phyloP scores from a whole-genome alignment of 1,139 yeast genomes.

The Hemisphaericaspora subhashii region DNA sequence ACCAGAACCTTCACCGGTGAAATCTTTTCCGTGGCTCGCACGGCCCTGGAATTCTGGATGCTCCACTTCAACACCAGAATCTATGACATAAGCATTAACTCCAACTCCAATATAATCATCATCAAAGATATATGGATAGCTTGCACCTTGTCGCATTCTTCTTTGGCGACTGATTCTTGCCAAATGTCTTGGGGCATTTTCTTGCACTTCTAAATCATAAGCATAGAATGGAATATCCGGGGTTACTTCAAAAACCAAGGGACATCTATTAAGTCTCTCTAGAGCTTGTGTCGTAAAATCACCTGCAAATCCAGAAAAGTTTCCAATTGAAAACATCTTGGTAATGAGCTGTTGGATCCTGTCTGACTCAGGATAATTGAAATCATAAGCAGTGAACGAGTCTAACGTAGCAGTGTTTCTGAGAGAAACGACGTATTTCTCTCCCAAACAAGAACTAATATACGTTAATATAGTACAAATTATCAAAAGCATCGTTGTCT shows the following conservation, averaged over 20 bases:
- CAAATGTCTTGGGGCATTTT: constrained; percentile 66
- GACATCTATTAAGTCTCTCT: constrained; percentile 47
- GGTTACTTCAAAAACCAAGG: constrained; percentile 56
- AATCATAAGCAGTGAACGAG: constrained; percentile 39
- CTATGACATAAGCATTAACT: constrained; percentile 76
- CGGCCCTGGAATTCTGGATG: constrained; percentile 71
- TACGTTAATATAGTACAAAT: not conserved
- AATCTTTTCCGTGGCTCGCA: constrained; percentile 57
- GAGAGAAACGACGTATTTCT: constrained; percentile 27
- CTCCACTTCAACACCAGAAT: constrained; percentile 63
- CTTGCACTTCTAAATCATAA: constrained; percentile 32
- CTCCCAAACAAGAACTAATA: not conserved
- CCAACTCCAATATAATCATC: constrained; percentile 30
- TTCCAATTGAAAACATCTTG: constrained; percentile 55
- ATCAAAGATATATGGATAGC: constrained; percentile 28
- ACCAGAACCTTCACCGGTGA: constrained; percentile 60
- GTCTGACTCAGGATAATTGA: constrained; percentile 29
- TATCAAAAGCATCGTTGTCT: not conserved
- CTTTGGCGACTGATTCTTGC: constrained; percentile 60
- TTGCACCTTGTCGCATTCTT: constrained; percentile 23
- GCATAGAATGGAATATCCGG: constrained; percentile 58
- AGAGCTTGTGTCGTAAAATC: constrained; percentile 51
- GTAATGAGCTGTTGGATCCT: constrained; percentile 46
- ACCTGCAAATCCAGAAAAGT: constrained; percentile 64
- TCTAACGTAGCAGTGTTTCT: constrained; percentile 34